Evolutionary conservation across 163 green algal genomes (phyloP).

Genomic region (Chlorella variabilis): DNA sequence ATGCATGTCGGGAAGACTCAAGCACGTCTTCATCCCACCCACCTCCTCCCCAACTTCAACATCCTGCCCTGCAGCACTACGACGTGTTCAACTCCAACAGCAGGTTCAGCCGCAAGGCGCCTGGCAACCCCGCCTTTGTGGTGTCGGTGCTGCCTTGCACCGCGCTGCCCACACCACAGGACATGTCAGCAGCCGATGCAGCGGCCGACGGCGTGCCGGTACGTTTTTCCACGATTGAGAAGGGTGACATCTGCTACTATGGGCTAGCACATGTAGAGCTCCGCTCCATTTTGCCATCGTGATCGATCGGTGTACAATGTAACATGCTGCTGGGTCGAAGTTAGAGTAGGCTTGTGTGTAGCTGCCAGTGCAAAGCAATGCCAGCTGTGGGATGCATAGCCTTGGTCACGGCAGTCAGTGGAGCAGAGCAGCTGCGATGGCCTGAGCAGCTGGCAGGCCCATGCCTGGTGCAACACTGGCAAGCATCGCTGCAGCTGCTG

Average conservation of each 20-base stretch:
- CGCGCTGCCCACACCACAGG: background rate
- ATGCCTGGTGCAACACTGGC: constrained; percentile 4
- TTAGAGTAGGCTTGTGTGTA: too few relatives aligned
- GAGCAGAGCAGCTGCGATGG: constrained; percentile 9
- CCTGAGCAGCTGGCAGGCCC: constrained; percentile 18
- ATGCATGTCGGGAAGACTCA: too few relatives aligned
- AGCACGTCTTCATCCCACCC: too few relatives aligned
- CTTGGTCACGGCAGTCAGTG: too few relatives aligned
- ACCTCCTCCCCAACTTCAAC: too few relatives aligned
- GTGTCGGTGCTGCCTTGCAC: constrained; percentile 24
- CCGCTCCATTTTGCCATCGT: constrained; percentile 22
- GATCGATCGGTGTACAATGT: too few relatives aligned
- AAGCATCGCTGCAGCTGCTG: constrained; percentile 17
- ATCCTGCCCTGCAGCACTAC: constrained; percentile 38
- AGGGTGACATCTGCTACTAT: constrained; percentile 55
- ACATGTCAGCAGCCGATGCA: constrained; percentile 24
- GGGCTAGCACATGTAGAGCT: constrained; percentile 33
- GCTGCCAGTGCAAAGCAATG: too few relatives aligned
- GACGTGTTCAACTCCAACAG: constrained; percentile 47
- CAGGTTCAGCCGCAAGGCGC: constrained; percentile 43
- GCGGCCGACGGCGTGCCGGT: constrained; percentile 34
- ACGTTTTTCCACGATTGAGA: constrained; percentile 41
- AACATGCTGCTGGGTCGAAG: too few relatives aligned
- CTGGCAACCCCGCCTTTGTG: constrained; percentile 15
- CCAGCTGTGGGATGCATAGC: too few relatives aligned